phyloP scores from a whole-genome alignment of 2,329 filamentous ascomycete species.

The Didymella lethalis region DNA sequence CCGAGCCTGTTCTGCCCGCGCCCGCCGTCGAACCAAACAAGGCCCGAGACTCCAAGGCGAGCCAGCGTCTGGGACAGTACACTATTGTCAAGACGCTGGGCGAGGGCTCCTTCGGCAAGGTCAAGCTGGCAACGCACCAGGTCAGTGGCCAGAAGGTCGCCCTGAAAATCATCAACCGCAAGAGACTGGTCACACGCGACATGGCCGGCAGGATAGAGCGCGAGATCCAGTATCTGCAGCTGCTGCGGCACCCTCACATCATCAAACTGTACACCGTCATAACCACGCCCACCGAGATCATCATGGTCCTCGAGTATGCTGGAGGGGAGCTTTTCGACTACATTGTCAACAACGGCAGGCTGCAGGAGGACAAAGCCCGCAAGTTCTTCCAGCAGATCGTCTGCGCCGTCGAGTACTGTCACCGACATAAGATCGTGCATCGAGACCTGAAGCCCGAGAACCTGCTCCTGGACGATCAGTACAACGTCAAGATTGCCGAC shows the following conservation, averaged over 20 bases:
- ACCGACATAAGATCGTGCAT: slow-evolving; percentile 98
- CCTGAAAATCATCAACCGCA: slow-evolving; percentile 95
- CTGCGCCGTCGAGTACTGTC: slow-evolving; percentile 97
- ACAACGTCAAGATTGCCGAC: slow-evolving; percentile 99
- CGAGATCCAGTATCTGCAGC: slow-evolving; percentile 96
- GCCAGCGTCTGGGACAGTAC: slow-evolving; percentile 91
- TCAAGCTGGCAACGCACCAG: slow-evolving; percentile 93
- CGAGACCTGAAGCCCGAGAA: slow-evolving; percentile 98
- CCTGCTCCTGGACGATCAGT: slow-evolving; percentile 88
- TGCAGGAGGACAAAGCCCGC: slow-evolving; percentile 90
- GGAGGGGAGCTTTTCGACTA: slow-evolving; percentile 98
- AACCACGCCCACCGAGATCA: slow-evolving; percentile 91
- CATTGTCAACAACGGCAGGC: slow-evolving; percentile 91
- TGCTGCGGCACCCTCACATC: slow-evolving; percentile 95
- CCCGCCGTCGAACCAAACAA: slow-evolving; percentile 50
- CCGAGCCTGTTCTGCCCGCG: slow-evolving; percentile 30
- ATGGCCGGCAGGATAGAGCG: slow-evolving; percentile 98
- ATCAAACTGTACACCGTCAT: slow-evolving; percentile 99
- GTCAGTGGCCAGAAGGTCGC: slow-evolving; percentile 94
- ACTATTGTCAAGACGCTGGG: slow-evolving; percentile 88
- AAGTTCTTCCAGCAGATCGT: slow-evolving; percentile 99
- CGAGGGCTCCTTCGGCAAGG: slow-evolving; percentile 97
- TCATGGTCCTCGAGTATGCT: slow-evolving; percentile 99
- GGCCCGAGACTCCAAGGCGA: slow-evolving; percentile 66
- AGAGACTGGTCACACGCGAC: slow-evolving; percentile 94